A percentile compares a stretch with the other conserved stretches of the same genome.
Conservation (phyloP, 1,284 basidiomycete genomes). For the Irpex sp. region DNA sequence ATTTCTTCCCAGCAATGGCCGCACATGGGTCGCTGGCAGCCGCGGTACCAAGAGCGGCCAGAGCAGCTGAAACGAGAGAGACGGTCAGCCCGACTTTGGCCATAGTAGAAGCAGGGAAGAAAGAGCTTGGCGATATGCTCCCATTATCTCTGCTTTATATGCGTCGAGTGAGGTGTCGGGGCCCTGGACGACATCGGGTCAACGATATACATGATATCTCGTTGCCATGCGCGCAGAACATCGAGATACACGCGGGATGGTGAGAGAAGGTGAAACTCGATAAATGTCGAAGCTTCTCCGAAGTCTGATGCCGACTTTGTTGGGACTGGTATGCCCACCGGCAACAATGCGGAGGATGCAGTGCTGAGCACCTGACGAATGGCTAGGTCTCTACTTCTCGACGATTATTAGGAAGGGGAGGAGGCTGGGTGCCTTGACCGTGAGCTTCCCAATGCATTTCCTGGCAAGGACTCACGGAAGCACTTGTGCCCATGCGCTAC, state of each 20-base stretch:
- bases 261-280: background rate
- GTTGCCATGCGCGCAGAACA: background rate
- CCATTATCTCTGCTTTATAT: background rate
- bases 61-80: background rate
- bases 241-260: background rate
- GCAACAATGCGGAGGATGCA: background rate
- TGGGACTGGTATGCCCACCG: background rate
- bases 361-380: background rate
- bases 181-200: background rate
- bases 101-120: background rate
- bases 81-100: background rate
- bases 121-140: background rate
- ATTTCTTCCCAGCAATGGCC: conserved; percentile 46
- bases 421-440: background rate
- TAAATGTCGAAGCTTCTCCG: background rate
- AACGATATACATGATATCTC: background rate
- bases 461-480: background rate
- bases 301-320: background rate
- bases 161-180: background rate
- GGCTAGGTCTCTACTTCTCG: background rate
- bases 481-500: background rate
- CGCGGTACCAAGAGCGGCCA: background rate
- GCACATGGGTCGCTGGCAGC: conserved; percentile 42
- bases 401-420: background rate
- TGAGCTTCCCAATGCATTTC: background rate